Evolutionary conservation across 495 filamentous ascomycete genomes (phyloP), one percentile per base, ranked within the genome.

Genomic region (Lophiostoma macrostomum): DNA sequence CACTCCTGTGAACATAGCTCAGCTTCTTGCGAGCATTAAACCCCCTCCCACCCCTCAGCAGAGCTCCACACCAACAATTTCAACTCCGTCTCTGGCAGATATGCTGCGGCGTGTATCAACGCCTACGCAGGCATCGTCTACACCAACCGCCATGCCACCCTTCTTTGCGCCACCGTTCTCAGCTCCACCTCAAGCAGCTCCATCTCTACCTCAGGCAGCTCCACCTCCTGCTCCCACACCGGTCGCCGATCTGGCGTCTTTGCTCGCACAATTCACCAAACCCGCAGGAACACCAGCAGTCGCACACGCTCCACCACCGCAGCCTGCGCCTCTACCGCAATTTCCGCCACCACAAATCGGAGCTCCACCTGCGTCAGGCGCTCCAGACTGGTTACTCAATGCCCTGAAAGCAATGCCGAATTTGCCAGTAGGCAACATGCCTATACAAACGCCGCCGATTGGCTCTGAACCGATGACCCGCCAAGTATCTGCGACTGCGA

Each of bases 51-150:
- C 34, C 53, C 27, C 16, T 16, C 3, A n/a, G n/a, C n/a, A 35
- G 5, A 64, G 72, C 30, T 71, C 64, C 7, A 65, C 72, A 39
- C 70, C 73, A 14, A 65, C 69, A 34, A 67, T 68, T n/a, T 63
- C 60, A 28, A 62, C 66, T 40, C 53, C 64, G 34, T 67, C 65
- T 13, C 48, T 75, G 43, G 46, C 68, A 63, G 47, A 68, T 18
- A 49, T 53, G 23, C 39, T 57, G 1, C 45, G 46, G 19, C 30
- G 29, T 8, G 42, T 46, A 20, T 42, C 41, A 24, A 27, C 53
- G 2, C 48, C 53, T 12, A 13, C 22, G 22, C 44, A 51, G 18
- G 20, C 35, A 14, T 44, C 49, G 7, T 40, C 53, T 43, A 36
- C 53, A 11, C 50, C 57, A 8, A 16, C 44, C 4, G 6, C 36